These are phyloP conservation scores for Pulchroboletus neoregius DNA, from an alignment of 1,284 basidiomycete species.

Conservation along the genomic window DNA sequence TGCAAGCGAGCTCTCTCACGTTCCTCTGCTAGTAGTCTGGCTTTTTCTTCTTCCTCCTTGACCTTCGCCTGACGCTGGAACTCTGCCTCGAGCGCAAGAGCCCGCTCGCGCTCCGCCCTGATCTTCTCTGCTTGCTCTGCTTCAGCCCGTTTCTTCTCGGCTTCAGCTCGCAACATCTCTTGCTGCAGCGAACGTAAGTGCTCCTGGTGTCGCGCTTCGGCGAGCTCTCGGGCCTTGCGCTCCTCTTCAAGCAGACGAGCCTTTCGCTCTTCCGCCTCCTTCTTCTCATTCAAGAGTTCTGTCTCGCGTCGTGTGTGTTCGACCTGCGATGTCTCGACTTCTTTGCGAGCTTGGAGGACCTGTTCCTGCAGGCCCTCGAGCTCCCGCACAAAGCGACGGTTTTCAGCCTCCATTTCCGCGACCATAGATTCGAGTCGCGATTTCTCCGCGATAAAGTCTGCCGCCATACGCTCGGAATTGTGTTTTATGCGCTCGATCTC, in stretches of 20 bases:
- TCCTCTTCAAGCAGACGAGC: slow-evolving; percentile 31
- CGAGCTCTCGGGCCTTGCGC: slow-evolving; percentile 27
- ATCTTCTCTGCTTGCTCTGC: slow-evolving; percentile 28
- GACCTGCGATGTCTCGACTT: slow-evolving; percentile 30
- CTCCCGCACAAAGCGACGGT: slow-evolving; percentile 16
- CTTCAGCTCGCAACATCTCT: slow-evolving; percentile 27
- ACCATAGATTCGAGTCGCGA: slow-evolving; percentile 31
- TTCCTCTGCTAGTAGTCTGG: slow-evolving; percentile 24
- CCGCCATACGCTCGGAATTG: slow-evolving; percentile 32
- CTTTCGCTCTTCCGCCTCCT: slow-evolving; percentile 27
- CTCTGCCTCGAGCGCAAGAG: slow-evolving; percentile 30
- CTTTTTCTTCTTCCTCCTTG: slow-evolving; percentile 29
- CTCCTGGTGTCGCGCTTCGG: slow-evolving; percentile 31
- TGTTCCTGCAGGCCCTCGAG: slow-evolving; percentile 29
- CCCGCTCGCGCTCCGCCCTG: slow-evolving; percentile 30
- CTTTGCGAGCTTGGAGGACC: slow-evolving; percentile 28
- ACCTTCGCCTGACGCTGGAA: slow-evolving; percentile 25
- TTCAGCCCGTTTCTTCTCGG: slow-evolving; percentile 23
- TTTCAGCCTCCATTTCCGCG: slow-evolving; percentile 29
- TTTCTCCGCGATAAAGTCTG: slow-evolving; percentile 35
- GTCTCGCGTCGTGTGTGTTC: slow-evolving; percentile 29
- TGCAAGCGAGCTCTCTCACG: slow-evolving; percentile 29
- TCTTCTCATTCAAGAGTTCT: slow-evolving; percentile 24
- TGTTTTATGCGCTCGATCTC: slow-evolving; percentile 32
- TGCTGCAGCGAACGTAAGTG: slow-evolving; percentile 28